Evolutionary conservation across 2,329 filamentous ascomycete genomes (phyloP), one percentile per base, ranked within the genome.

Genomic region (Teratosphaeria epicoccoides): DNA sequence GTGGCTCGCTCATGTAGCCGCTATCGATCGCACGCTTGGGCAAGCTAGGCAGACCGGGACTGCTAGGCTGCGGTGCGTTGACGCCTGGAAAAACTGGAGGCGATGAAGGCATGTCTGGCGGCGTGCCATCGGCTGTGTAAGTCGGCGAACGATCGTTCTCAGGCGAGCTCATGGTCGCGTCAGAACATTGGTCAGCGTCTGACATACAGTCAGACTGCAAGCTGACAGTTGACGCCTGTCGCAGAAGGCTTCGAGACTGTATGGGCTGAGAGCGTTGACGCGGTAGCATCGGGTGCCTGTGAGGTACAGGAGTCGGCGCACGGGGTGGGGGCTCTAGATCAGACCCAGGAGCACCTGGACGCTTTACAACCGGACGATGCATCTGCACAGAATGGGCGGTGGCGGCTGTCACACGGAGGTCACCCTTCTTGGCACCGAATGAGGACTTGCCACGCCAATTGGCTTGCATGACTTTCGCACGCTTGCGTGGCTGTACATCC

Each of bases 361-460:
- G 71, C 45, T 71, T 67, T 20, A 78, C 75, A 52, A 87, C 77
- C 3, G 91, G 91, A 44, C 89, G 81, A 67, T 95, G 86, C 46
- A 84, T 84, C 43, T 91, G 85, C 53, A 97, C 77, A 4, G 90
- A 95, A 43, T 88, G 88, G 44, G 90, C 85, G 14, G 87, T 95
- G 66, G 88, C 95, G 46, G 91, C 91, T 54, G 87, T 84, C n/a
- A 95, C 88, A 47, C 90, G 81, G 24, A 97, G 74, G 47, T 93
- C 88, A 9, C 83, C 80, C 2, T 64, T 62, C 25, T 82, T 83
- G 37, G 80, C 77, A 49, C 84, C 86, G 61, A 96, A 86, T 22
- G 80, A 81, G 55, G 77, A 80, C 59, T 81, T 84, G 48, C 83
- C 82, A n/a, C 82, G 82, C 71, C 83, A 84, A 56, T 86, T 81